Base-by-base conservation (phyloP, 768 basidiomycete genomes). In the Mycena pura region DNA sequence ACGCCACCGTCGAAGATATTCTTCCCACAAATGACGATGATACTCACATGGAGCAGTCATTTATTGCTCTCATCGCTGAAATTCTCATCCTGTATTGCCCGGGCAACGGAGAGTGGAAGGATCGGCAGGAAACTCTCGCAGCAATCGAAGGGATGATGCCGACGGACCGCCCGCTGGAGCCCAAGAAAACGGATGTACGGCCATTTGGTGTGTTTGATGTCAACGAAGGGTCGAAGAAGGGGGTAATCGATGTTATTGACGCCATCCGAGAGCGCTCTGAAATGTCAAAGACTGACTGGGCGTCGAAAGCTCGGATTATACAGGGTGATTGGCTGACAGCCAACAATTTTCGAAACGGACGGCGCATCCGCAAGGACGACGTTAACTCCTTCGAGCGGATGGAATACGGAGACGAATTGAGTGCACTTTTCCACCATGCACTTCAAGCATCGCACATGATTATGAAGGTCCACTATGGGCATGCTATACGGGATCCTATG, bases 221-320 rank as follows among this genome's bases (percentile, higher is more conserved):
- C 5, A 68, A 74, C 48, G 73, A 74, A 55, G 73, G 73, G 3
- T 74, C 73, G 0, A 74, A 73, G 52, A 67, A 70, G 31, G 73
- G 70, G 0, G 51, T 70, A 5, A 51, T 75, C 2, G 54, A 72
- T 3, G 62, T 72, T n/a, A 7, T 73, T 3, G 55, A 70, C 43
- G 56, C 28, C 4, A 66, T 74, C 21, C 66, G 62, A 22, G 60
- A 71, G 44, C 34, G 58, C 15, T 50, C 64, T 21, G 45, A 38
- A 19, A 39, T 74, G 19, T 47, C 63, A 15, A 45, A 60, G 19
- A 61, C 68, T 11, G 57, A 60, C 46, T 72, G 68, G 72, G 56
- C 70, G 15, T 31, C 38, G 1, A 67, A 69, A 36, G 48, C 60
- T 3, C 59, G 68, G 6, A 61, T 74, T 29, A 62, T 71, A 11